A percentile compares a stretch with the other conserved stretches of the same genome.
These are phyloP conservation scores for Penicillium corylophilum DNA, from an alignment of 2,329 filamentous ascomycete genomes.

Conservation along the genomic window DNA sequence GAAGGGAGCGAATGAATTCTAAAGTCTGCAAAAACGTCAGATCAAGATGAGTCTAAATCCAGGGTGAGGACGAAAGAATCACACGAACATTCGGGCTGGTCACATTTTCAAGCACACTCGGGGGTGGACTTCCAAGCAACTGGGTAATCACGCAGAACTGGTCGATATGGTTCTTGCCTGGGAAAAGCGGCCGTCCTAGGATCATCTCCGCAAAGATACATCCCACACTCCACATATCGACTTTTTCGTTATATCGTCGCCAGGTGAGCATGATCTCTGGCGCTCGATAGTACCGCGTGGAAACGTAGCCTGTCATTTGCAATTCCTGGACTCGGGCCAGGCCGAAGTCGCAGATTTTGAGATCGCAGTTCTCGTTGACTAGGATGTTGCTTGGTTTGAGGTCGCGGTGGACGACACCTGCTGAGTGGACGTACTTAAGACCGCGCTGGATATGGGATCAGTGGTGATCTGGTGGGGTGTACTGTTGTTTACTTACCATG, in stretches of 20 bases:
- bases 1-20: constrained; percentile 93
- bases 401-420: constrained; percentile 94
- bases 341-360: constrained; percentile 99
- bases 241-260: constrained; percentile 99
- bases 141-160: constrained; percentile 99
- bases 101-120: constrained; percentile 97
- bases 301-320: constrained; percentile 99
- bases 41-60: background rate
- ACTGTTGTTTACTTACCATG: constrained; percentile 61
- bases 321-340: constrained; percentile 96
- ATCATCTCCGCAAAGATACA: constrained; percentile 99
- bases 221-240: constrained; percentile 98
- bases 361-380: constrained; percentile 98
- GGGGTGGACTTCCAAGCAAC: constrained; percentile 87
- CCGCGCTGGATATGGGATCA: constrained; percentile 64
- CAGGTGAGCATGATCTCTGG: constrained; percentile 99
- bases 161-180: constrained; percentile 98
- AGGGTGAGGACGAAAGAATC: background rate
- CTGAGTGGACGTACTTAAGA: constrained; percentile 97
- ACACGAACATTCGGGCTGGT: constrained; percentile 89
- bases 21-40: constrained; percentile 63
- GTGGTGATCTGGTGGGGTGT: background rate
- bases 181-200: constrained; percentile 94
- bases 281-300: constrained; percentile 95
- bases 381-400: constrained; percentile 98